These are phyloP conservation scores for Lumnitzera racemosa DNA, from an alignment of 345 rosid species.

Conservation along the genomic window DNA sequence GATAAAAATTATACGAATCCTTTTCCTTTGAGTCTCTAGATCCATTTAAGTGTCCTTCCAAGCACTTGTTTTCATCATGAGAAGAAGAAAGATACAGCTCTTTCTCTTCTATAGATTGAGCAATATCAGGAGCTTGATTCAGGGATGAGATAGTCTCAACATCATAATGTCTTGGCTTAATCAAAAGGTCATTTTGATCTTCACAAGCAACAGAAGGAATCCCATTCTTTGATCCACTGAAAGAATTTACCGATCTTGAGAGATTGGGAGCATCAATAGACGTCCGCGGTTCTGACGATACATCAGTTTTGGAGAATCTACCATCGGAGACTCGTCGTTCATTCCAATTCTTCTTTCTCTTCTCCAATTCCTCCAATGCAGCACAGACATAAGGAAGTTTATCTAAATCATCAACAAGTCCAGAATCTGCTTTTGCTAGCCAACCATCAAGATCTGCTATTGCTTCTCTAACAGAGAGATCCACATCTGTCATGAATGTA, in stretches of 20 bases:
- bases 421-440: slow-evolving; percentile 82
- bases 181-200: slow-evolving; percentile 19
- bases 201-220: slow-evolving; percentile 14
- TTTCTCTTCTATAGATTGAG: slow-evolving; percentile 26
- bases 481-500: slow-evolving; percentile 73
- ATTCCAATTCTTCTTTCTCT: slow-evolving; percentile 75
- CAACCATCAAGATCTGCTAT: slow-evolving; percentile 82
- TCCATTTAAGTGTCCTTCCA: slow-evolving; percentile 23
- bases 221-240: slow-evolving; percentile 13
- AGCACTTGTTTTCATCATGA: slow-evolving; percentile 30
- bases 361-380: slow-evolving; percentile 71
- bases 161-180: slow-evolving; percentile 17
- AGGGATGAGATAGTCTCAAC: slow-evolving; percentile 24
- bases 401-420: slow-evolving; percentile 82
- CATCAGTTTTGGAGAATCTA: slow-evolving; percentile 19
- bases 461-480: slow-evolving; percentile 74
- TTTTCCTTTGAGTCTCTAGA: slow-evolving; percentile 39
- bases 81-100: slow-evolving; percentile 30
- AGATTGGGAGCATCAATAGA: slow-evolving; percentile 16
- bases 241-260: slow-evolving; percentile 15
- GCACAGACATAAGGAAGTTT: slow-evolving; percentile 90
- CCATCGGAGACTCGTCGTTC: slow-evolving; percentile 30
- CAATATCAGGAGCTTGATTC: slow-evolving; percentile 29
- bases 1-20: slow-evolving; percentile 68
- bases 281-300: slow-evolving; percentile 17